Conservation (phyloP, 257 asterid genomes). For the Nicotiana tomentosiformis region DNA sequence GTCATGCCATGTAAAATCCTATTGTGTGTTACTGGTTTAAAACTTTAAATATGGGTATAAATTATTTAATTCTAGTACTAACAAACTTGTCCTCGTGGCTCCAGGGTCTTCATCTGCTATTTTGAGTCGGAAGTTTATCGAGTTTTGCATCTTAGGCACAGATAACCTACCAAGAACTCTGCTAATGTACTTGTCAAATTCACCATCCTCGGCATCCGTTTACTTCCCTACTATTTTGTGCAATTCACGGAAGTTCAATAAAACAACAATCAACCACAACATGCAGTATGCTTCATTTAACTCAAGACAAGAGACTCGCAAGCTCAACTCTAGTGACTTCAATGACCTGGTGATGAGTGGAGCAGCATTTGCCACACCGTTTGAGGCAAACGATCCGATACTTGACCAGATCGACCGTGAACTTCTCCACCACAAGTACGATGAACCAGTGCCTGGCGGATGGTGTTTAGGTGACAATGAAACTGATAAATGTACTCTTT, state of each 20-base stretch:
- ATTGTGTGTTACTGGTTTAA: background rate
- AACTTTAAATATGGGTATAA: background rate
- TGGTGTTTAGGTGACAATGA: conserved; percentile 77
- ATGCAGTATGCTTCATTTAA: conserved; percentile 43
- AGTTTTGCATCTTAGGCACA: conserved; percentile 67
- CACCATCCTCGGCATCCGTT: conserved; percentile 53
- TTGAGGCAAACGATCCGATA: conserved; percentile 38
- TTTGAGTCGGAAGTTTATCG: conserved; percentile 70
- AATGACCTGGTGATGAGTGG: conserved; percentile 56
- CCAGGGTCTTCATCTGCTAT: conserved; percentile 70
- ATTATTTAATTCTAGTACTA: background rate
- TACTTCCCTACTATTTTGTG: conserved; percentile 89
- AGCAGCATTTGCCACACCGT: conserved; percentile 71
- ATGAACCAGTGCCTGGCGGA: conserved; percentile 68
- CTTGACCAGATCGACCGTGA: conserved; percentile 67
- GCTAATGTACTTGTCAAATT: conserved; percentile 79
- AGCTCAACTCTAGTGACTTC: conserved; percentile 52
- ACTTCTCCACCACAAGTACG: conserved; percentile 39
- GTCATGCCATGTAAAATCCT: background rate
- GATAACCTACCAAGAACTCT: conserved; percentile 86
- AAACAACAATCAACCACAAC: conserved; percentile 66
- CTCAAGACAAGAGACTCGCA: conserved; percentile 28
- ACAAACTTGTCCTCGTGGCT: background rate
- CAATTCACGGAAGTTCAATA: conserved; percentile 63
- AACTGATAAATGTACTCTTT: conserved; percentile 39